A percentile compares a stretch with the other conserved stretches of the same genome.
Conservation (phyloP, 148 eudicot genomes). For the Cornus controversa region DNA sequence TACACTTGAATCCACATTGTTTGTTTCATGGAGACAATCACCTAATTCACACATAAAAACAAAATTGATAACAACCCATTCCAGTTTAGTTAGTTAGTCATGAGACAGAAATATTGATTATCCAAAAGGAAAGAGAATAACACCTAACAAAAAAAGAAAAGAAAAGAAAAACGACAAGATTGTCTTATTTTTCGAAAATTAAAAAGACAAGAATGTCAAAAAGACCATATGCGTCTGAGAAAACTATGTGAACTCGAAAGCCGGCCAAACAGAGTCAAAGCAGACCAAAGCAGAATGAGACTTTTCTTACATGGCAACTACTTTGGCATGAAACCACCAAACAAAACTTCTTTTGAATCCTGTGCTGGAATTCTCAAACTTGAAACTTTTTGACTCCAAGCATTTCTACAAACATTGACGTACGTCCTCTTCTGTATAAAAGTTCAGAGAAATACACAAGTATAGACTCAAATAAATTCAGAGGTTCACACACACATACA, state of each 20-base stretch:
- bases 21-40: not conserved
- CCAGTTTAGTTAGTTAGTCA: not conserved
- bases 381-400: not conserved
- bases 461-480: not conserved
- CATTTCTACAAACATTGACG: not conserved
- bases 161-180: not conserved
- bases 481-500: not conserved
- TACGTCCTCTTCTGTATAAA: not conserved
- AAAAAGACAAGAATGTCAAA: not conserved
- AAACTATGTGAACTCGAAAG: not conserved
- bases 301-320: not conserved
- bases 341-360: not conserved
- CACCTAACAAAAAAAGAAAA: too few relatives aligned
- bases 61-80: not conserved
- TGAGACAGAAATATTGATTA: not conserved
- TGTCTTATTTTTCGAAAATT: not conserved
- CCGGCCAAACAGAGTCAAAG: not conserved
- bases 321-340: not conserved
- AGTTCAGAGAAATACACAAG: not conserved
- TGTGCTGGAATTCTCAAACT: not conserved
- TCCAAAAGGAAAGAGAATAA: too few relatives aligned
- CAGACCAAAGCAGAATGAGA: not conserved
- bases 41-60: not conserved
- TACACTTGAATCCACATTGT: too few relatives aligned
- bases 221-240: not conserved